Evolutionary conservation across 768 basidiomycete genomes (phyloP).

Genomic region (Phanerochaete sordida): DNA sequence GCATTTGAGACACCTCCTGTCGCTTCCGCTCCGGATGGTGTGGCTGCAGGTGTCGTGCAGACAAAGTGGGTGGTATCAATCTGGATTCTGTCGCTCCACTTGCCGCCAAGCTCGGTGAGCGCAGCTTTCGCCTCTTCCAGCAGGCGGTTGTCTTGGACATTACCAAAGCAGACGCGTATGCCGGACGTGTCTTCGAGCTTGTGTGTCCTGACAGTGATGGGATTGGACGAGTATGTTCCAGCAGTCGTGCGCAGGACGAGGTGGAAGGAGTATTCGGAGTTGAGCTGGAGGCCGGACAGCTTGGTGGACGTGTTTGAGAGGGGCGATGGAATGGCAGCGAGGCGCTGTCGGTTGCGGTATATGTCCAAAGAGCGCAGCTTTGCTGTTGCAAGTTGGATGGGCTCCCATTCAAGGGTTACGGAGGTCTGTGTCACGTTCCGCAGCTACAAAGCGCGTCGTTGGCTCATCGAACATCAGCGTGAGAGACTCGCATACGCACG

Average conservation of each 20-base stretch:
- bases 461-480: neutral
- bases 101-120: constrained; percentile 80
- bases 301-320: constrained; percentile 84
- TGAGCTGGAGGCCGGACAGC: constrained; percentile 75
- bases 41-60: constrained; percentile 83
- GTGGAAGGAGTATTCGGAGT: constrained; percentile 91
- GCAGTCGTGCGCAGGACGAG: constrained; percentile 90
- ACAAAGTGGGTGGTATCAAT: constrained; percentile 99
- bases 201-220: constrained; percentile 83
- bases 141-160: constrained; percentile 70
- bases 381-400: constrained; percentile 78
- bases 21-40: constrained; percentile 52
- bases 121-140: constrained; percentile 82
- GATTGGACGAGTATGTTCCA: constrained; percentile 84
- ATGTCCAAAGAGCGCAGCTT: constrained; percentile 88
- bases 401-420: constrained; percentile 94
- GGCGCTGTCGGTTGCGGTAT: constrained; percentile 86
- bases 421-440: constrained; percentile 96
- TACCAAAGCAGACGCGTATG: constrained; percentile 93
- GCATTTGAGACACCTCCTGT: constrained; percentile 50
- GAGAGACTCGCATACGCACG: constrained; percentile 38
- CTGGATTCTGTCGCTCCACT: constrained; percentile 90
- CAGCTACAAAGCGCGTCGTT: constrained; percentile 41
- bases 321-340: constrained; percentile 82
- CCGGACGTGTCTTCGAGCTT: constrained; percentile 95